phyloP scores from a whole-genome alignment of 345 rosid genomes.

The Rhodamnia argentea region DNA sequence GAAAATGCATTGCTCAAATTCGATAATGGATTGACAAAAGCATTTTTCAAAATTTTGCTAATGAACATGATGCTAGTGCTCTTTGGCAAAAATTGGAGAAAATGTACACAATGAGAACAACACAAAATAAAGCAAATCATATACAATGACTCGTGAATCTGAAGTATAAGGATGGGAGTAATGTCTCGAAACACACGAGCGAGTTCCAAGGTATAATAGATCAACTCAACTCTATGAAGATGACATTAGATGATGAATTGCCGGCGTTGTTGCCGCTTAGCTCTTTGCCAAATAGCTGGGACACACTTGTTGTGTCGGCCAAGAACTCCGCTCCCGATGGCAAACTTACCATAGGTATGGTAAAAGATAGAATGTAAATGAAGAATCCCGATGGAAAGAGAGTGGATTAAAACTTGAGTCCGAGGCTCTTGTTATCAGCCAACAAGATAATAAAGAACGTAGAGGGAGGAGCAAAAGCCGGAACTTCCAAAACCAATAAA shows the following conservation, averaged over 20 bases:
- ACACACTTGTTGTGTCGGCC: not conserved
- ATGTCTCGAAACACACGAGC: not conserved
- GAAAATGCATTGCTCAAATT: not conserved
- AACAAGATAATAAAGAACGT: too few relatives aligned
- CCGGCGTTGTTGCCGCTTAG: not conserved
- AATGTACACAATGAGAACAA: fast-evolving
- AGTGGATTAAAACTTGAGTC: too few relatives aligned
- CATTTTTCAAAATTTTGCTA: not conserved
- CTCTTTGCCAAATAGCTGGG: not conserved
- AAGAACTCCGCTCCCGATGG: not conserved
- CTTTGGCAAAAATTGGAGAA: not conserved
- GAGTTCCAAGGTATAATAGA: not conserved
- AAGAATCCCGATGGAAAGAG: too few relatives aligned
- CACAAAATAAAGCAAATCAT: not conserved
- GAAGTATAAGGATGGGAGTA: not conserved
- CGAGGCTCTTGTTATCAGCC: too few relatives aligned
- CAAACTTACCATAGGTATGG: not conserved
- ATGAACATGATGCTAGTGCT: not conserved
- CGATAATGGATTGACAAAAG: not conserved
- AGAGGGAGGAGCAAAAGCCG: too few relatives aligned
- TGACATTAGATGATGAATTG: not conserved
- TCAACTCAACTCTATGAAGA: not conserved
- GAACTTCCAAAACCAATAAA: too few relatives aligned
- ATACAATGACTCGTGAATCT: not conserved
- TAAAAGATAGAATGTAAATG: not conserved